Conservation (phyloP, 1,284 basidiomycete genomes). For the Pascua guehoae region DNA sequence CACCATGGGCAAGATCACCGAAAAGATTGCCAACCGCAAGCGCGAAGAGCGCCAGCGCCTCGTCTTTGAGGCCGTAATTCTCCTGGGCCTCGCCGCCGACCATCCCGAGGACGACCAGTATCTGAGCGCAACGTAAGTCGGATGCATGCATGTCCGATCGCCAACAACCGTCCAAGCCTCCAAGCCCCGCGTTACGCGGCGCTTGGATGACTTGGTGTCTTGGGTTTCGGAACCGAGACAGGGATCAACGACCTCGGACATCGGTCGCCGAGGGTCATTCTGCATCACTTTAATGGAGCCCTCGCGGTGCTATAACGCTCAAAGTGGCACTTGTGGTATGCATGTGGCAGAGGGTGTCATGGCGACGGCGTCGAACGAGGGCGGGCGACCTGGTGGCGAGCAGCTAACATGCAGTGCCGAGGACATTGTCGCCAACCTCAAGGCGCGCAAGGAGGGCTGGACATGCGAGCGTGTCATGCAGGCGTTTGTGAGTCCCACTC, state of each 20-base stretch:
- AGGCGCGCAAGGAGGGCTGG: conserved; percentile 28
- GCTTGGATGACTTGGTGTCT: no score
- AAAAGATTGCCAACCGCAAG: conserved; percentile 13
- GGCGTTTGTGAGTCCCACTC: conserved; percentile 28
- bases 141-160: no score
- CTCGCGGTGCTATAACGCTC: no score
- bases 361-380: no score
- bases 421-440: conserved; percentile 32
- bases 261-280: no score
- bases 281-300: no score
- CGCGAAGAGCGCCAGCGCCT: conserved; percentile 24
- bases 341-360: no score
- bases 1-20: not conserved
- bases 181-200: no score
- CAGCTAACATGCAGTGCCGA: conserved; percentile 20
- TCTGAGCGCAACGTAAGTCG: conserved; percentile 9
- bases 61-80: conserved; percentile 24
- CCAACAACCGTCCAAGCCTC: no score
- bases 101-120: conserved; percentile 28
- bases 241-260: no score
- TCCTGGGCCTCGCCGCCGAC: conserved; percentile 23
- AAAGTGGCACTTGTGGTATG: no score
- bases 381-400: not conserved
- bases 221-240: no score
- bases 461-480: conserved; percentile 30